phyloP scores from a whole-genome alignment of 805 yeast genomes.

The Candida succiphila region DNA sequence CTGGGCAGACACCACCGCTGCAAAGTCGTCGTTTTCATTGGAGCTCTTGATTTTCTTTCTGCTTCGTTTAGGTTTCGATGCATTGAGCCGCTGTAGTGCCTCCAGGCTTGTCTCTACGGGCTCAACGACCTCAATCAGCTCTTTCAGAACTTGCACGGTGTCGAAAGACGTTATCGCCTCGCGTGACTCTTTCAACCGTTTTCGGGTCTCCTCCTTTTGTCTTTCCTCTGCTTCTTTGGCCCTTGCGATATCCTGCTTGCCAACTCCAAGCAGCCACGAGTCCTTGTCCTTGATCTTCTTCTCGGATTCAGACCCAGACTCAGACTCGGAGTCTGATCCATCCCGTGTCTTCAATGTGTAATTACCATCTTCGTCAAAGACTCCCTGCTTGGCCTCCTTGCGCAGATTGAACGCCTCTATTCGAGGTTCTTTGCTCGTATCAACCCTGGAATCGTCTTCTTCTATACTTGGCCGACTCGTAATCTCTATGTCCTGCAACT shows the following conservation, averaged over 20 bases:
- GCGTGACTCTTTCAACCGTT: too few relatives aligned
- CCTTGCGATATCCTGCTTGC: slow-evolving; percentile 12
- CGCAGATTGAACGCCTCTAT: slow-evolving; percentile 55
- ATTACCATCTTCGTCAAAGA: slow-evolving; percentile 52
- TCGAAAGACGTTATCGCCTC: slow-evolving; percentile 5
- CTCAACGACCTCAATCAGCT: slow-evolving; percentile 34
- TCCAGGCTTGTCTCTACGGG: slow-evolving; percentile 56
- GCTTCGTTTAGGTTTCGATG: too few relatives aligned
- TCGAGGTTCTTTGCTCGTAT: slow-evolving; percentile 23
- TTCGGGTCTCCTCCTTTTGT: slow-evolving; percentile 14
- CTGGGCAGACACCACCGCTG: too few relatives aligned
- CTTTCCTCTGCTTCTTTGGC: slow-evolving; percentile 15
- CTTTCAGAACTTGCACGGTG: slow-evolving; percentile 14
- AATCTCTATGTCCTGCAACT: background rate
- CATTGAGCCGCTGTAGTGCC: slow-evolving; percentile 34
- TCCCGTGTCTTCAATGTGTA: slow-evolving; percentile 29
- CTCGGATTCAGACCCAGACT: background rate
- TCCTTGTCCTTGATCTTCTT: slow-evolving; percentile 19
- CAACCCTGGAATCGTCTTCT: slow-evolving; percentile 6
- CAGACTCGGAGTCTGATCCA: too few relatives aligned
- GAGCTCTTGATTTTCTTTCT: too few relatives aligned
- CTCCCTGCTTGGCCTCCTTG: slow-evolving; percentile 49
- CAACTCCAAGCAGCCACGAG: slow-evolving; percentile 14
- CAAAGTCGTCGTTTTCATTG: too few relatives aligned
- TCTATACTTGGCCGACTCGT: background rate